Percentiles rank a stretch among this genome's conserved stretches.
Conservation (phyloP, 2,329 filamentous ascomycete species). For the Xylariales sp. region DNA sequence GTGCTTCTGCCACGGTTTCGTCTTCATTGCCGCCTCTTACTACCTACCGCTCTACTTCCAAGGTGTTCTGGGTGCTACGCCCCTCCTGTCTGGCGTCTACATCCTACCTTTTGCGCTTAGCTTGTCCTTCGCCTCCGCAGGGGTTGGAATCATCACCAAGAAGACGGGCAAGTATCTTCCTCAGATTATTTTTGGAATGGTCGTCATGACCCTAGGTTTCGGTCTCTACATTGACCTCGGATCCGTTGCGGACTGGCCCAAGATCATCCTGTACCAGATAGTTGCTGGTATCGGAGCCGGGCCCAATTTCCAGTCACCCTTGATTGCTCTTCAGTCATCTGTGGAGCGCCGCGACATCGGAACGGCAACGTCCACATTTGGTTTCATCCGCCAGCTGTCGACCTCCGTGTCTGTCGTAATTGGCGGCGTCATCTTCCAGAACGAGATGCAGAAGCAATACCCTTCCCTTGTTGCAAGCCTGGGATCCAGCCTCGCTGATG, state of each 20-base stretch:
- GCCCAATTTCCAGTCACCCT: slow-evolving; percentile 64
- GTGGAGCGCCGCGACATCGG: slow-evolving; percentile 60
- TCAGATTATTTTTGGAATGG: slow-evolving; percentile 54
- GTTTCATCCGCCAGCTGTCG: slow-evolving; percentile 64
- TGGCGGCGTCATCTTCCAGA: slow-evolving; percentile 76
- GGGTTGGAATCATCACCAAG: slow-evolving; percentile 52
- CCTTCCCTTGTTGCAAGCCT: slow-evolving; percentile 43
- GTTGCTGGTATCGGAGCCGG: slow-evolving; percentile 61
- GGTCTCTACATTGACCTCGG: slow-evolving; percentile 62
- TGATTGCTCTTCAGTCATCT: slow-evolving; percentile 64
- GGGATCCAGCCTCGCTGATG: slow-evolving; percentile 36
- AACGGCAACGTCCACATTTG: slow-evolving; percentile 63
- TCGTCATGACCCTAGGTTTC: slow-evolving; percentile 59
- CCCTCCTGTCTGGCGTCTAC: slow-evolving; percentile 65
- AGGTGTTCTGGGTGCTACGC: slow-evolving; percentile 56
- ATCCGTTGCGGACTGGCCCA: slow-evolving; percentile 47
- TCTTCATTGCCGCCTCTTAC: slow-evolving; percentile 75
- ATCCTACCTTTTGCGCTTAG: slow-evolving; percentile 66
- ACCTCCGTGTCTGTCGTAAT: slow-evolving; percentile 66
- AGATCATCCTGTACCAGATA: slow-evolving; percentile 58
- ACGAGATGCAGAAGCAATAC: slow-evolving; percentile 59
- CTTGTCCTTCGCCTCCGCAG: slow-evolving; percentile 58
- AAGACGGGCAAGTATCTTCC: slow-evolving; percentile 63
- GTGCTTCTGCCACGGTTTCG: slow-evolving; percentile 69
- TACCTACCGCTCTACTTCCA: slow-evolving; percentile 82